Evolutionary conservation across 176 grass and related monocot species (phyloP), one percentile per base, ranked within the genome.

Genomic region (Thalia dealbata): DNA sequence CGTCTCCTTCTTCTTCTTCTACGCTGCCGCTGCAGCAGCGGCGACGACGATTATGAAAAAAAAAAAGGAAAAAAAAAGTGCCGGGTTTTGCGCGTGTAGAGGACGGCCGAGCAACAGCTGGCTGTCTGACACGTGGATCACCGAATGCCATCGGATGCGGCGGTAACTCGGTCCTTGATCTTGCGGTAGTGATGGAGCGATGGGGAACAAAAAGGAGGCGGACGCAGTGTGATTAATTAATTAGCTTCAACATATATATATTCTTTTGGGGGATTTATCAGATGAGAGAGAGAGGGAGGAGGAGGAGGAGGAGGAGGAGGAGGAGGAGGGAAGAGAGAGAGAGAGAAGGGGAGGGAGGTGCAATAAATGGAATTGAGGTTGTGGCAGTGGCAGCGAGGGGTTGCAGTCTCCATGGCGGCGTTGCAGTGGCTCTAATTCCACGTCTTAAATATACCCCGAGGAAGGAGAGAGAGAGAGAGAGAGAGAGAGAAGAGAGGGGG

Each of bases 311-410:
- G 14, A 21, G 4, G n/a, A 50, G 59, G 27, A 56, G 29, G 61
- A 65, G 42, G 48, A 41, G 30, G 74, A 51, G 25, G 14, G n/a
- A n/a, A n/a, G 74, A 66, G 44, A 27, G 21, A 46, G 44, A 32
- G 61, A 25, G 41, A 11, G 44, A 35, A 21, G 24, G 30, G 44
- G 29, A 52, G 35, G 42, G 16, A 14, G 62, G 64, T 54, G 64
- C 68, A 64, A 77, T 77, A 77, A 77, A 77, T 77, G 75, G 75
- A 56, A 77, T 67, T 77, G 75, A 77, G 62, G 50, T 25, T 68
- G 35, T 68, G 65, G 65, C 65, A 55, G 46, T 52, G 64, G 64
- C 63, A 69, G 63, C 46, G 46, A 55, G 48, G 62, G 70, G 22
- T 75, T 26, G 73, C 73, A 75, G 73, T 61, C 56, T 61, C 73